Percentiles rank a stretch among this genome's conserved stretches.
Evolutionary conservation across 768 basidiomycete species (phyloP).

Genomic region (Termitomyces sp.): DNA sequence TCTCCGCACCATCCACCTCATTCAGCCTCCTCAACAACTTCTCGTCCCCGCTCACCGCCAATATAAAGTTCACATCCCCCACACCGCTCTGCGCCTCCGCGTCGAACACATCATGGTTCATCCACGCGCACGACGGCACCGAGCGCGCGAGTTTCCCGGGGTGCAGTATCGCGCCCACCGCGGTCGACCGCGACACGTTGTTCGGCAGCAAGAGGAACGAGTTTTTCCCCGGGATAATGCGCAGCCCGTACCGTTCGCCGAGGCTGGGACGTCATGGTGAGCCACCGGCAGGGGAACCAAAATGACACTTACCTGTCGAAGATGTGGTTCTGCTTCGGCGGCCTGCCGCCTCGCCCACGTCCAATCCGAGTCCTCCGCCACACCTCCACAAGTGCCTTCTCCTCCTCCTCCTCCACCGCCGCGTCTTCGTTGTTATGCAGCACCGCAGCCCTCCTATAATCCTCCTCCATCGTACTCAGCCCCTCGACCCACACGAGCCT

Average conservation of each 20-base stretch:
- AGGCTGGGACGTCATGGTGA: conserved; percentile 33
- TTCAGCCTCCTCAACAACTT: conserved; percentile 41
- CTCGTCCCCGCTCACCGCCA: conserved; percentile 72
- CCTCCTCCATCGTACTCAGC: conserved; percentile 33
- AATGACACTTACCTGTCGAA: conserved; percentile 53
- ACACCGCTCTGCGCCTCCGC: background rate
- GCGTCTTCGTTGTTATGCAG: background rate
- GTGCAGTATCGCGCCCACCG: no score
- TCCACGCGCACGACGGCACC: no score
- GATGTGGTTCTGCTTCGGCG: conserved; percentile 89
- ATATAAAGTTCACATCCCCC: conserved; percentile 49
- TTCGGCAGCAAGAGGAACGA: conserved; percentile 80
- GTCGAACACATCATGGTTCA: conserved; percentile 23
- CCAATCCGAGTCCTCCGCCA: no score
- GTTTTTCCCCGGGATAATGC: no score
- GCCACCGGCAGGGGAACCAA: no score
- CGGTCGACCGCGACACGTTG: conserved; percentile 78
- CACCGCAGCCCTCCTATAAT: conserved; percentile 8
- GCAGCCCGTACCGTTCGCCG: conserved; percentile 75
- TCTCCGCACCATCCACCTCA: conserved; percentile 64
- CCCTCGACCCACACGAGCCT: conserved; percentile 67
- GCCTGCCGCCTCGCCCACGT: conserved; percentile 85
- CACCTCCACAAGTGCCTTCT: background rate
- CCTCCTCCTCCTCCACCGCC: background rate
- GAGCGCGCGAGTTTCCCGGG: conserved; percentile 59